Evolutionary conservation across 257 asterid genomes (phyloP).

Genomic region (Striga asiatica): DNA sequence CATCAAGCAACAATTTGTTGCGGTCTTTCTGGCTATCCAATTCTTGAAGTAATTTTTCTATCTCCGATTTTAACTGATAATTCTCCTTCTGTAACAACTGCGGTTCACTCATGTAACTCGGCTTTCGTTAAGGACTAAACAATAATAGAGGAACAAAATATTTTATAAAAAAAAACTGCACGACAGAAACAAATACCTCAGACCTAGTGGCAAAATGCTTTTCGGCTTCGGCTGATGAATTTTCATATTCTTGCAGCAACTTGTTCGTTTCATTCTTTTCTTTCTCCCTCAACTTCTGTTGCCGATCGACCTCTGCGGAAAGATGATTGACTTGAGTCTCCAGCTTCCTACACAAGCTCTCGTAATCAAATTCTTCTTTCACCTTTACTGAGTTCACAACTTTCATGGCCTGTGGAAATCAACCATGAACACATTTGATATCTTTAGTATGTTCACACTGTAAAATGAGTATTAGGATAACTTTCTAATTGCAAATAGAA

Average conservation of each 20-base stretch:
- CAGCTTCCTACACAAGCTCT: conserved; percentile 74
- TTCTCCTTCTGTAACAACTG: conserved; percentile 48
- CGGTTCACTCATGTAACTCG: conserved; percentile 13
- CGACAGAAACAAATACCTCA: conserved; percentile 42
- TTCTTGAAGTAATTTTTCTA: conserved; percentile 30
- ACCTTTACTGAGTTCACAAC: conserved; percentile 61
- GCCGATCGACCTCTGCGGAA: conserved; percentile 62
- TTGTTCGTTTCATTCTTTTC: conserved; percentile 44
- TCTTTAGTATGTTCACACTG: background rate
- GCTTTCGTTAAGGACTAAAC: background rate
- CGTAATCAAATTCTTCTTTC: conserved; percentile 91
- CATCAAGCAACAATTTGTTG: conserved; percentile 28
- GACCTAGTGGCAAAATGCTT: conserved; percentile 48
- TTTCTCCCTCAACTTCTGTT: conserved; percentile 49
- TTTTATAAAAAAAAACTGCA: background rate
- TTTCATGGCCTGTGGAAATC: conserved; percentile 80
- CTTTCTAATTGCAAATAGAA: too few relatives aligned
- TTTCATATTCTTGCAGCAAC: conserved; percentile 39
- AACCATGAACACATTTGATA: conserved; percentile 11
- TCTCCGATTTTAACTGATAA: conserved; percentile 26
- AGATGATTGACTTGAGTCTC: conserved; percentile 76
- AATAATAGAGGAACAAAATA: conserved; percentile 12
- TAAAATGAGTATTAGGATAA: background rate
- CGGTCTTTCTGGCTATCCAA: conserved; percentile 35
- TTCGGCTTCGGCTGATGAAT: conserved; percentile 51